Evolutionary conservation across 306 rosid genomes (phyloP), one percentile per base, ranked within the genome.

Genomic region (Casuarina glauca): DNA sequence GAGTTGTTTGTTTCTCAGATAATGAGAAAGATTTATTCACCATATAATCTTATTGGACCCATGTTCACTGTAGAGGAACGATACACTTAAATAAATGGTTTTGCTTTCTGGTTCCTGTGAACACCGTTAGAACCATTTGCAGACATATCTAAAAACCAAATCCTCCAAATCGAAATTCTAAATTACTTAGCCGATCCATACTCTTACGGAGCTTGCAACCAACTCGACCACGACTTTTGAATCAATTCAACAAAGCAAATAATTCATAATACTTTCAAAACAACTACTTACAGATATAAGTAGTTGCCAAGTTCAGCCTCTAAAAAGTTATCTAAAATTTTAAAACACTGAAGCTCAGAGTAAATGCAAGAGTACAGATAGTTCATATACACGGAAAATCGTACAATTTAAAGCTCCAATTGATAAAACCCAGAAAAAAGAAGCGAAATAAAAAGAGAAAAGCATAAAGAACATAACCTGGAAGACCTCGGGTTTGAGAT

Each of bases 401-500:
- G 32, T 26, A 26, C 32, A 26, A 63, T 5, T 13, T 6, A 39
- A 1, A 26, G 69, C 44, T 35, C 69, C 6, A 63, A 45, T 63
- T 63, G 26, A 63, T 4, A 52, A 69, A 77, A 45, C 54, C 54
- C 53, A 5, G 1, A 60, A 72, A 51, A 5, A 4, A 4, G 9
- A 12, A 67, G 19, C 11, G 4, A 44, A 5, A 9, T 17, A 46
- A 32, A 36, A 16, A 55, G 44, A 9, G 8, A 5, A 49, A 38
- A 52, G 10, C 10, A 26, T 17, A 46, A 69, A 20, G 38, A 57
- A n/a, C 80, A 71, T 17, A 70, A 90, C 93, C 93, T 88, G 88
- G 46, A 86, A 88, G 39, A 82, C 79, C 15, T 90, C 87, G 73
- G 98, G 93, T 38, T 87, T 76, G 84, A 93, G 96, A 88, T 93